Conservation (phyloP, 768 basidiomycete species). For the Naganishia friedmannii region DNA sequence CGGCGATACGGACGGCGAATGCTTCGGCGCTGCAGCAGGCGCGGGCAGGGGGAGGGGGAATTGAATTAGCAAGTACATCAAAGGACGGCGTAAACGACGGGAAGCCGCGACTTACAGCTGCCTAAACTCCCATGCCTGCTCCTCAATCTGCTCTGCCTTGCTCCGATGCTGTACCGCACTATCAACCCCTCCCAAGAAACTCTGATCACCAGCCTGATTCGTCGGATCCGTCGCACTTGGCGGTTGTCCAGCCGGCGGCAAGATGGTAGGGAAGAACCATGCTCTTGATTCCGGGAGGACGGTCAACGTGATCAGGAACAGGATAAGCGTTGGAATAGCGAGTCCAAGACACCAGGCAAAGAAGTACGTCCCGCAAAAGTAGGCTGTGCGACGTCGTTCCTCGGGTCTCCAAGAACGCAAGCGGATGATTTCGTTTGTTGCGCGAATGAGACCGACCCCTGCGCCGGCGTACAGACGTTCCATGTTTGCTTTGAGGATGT, state of each 20-base stretch:
- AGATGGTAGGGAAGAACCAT: constrained; percentile 51
- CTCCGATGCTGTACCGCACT: constrained; percentile 49
- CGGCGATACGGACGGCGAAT: constrained; percentile 39
- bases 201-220: constrained; percentile 53
- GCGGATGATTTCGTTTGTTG: constrained; percentile 46
- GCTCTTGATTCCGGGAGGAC: constrained; percentile 49
- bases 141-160: constrained; percentile 53
- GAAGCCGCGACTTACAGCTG: constrained; percentile 35
- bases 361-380: constrained; percentile 51
- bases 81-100: too few species aligned
- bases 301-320: constrained; percentile 48
- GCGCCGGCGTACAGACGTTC: constrained; percentile 52
- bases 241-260: constrained; percentile 50
- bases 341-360: constrained; percentile 51
- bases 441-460: constrained; percentile 49
- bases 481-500: constrained; percentile 52
- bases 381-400: constrained; percentile 46
- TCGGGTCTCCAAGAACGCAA: constrained; percentile 51
- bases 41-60: background rate
- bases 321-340: constrained; percentile 46
- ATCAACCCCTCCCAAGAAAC: constrained; percentile 48
- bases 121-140: constrained; percentile 54
- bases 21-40: constrained; percentile 32
- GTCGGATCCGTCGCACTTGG: constrained; percentile 54
- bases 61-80: too few species aligned